phyloP scores from a whole-genome alignment of 352 stramenopile genomes.

The Pythium pyrilobum region DNA sequence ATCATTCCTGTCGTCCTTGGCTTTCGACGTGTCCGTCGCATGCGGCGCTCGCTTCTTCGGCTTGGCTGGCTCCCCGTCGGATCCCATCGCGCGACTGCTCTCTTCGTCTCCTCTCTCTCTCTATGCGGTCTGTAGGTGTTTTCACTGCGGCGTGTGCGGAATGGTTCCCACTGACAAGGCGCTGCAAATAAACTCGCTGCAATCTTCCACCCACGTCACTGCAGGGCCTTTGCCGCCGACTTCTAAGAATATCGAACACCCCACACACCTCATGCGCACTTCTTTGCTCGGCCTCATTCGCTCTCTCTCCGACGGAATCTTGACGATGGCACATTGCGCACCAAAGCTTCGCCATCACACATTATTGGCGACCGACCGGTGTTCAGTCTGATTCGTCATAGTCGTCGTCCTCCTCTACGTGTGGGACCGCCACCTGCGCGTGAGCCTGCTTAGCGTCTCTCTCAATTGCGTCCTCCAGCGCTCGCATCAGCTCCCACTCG shows the following conservation, averaged over 20 bases:
- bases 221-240: too few relatives aligned
- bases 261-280: too few relatives aligned
- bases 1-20: neutral
- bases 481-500: constrained; percentile 8
- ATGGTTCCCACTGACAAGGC: neutral
- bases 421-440: neutral
- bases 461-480: constrained; percentile 13
- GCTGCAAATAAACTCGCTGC: neutral
- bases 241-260: constrained; percentile 1
- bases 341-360: neutral
- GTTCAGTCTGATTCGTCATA: constrained; percentile 28
- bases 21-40: neutral
- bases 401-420: constrained; percentile 22
- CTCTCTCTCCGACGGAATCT: too few relatives aligned
- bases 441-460: neutral
- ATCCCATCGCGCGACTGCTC: neutral
- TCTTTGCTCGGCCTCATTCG: too few relatives aligned
- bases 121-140: too few relatives aligned
- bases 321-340: neutral
- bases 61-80: neutral
- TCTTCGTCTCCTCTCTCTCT: neutral
- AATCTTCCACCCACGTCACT: too few relatives aligned
- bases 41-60: constrained; percentile 5
- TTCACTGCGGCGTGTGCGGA: too few relatives aligned
- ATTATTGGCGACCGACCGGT: too few relatives aligned